phyloP scores from a whole-genome alignment of 192 early-diverging fungal species.

The Podila minutissima region DNA sequence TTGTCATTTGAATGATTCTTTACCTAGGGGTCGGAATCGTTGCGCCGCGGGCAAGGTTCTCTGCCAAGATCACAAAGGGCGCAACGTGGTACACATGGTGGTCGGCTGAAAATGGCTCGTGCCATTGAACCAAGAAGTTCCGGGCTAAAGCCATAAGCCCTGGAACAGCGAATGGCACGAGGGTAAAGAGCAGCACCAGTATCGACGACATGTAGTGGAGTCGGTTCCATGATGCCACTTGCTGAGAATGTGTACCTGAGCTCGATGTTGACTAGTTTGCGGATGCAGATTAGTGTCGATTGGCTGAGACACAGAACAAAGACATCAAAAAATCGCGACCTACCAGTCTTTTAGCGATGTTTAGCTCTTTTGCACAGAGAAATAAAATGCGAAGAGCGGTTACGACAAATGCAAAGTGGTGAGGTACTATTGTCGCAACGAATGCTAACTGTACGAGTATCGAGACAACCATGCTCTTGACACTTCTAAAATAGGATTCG shows the following conservation, averaged over 20 bases:
- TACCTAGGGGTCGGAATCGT: slow-evolving; percentile 44
- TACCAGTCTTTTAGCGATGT: slow-evolving; percentile 35
- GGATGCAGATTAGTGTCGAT: too few relatives aligned
- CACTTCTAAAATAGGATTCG: not conserved
- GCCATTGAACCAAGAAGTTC: slow-evolving; percentile 76
- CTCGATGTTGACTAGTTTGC: not conserved
- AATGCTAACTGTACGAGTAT: slow-evolving; percentile 58
- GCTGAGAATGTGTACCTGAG: not conserved
- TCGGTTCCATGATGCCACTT: slow-evolving; percentile 38
- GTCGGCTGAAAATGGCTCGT: slow-evolving; percentile 71
- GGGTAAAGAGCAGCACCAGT: slow-evolving; percentile 67
- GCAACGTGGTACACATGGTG: slow-evolving; percentile 63
- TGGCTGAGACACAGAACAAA: too few relatives aligned
- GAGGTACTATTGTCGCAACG: slow-evolving; percentile 72
- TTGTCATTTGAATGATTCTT: slow-evolving; percentile 12
- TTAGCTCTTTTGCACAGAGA: slow-evolving; percentile 58
- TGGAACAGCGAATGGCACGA: slow-evolving; percentile 73
- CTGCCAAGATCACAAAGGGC: slow-evolving; percentile 58
- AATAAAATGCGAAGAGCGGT: slow-evolving; percentile 66
- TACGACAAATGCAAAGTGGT: slow-evolving; percentile 81
- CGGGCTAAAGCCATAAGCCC: slow-evolving; percentile 79
- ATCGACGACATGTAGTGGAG: slow-evolving; percentile 67
- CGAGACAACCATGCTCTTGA: slow-evolving; percentile 39
- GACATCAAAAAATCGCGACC: not conserved
- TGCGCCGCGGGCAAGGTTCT: slow-evolving; percentile 34